phyloP scores from a whole-genome alignment of 768 basidiomycete genomes.

The Suillus variegatus region DNA sequence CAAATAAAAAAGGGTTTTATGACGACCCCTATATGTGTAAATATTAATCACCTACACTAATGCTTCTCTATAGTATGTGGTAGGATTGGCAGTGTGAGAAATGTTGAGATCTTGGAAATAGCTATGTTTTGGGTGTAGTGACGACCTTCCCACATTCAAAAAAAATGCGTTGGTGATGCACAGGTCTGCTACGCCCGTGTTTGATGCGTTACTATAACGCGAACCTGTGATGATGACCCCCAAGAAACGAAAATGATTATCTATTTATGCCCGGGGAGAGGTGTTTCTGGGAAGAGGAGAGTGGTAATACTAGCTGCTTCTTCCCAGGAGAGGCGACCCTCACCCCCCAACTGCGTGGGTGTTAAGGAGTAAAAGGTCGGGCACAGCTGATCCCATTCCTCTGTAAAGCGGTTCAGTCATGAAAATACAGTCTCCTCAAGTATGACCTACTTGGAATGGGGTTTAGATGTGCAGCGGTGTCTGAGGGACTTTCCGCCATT shows the following conservation, averaged over 20 bases:
- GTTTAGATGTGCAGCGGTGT: not conserved
- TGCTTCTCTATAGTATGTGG: not conserved
- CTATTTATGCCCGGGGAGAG: not conserved
- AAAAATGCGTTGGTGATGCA: too few relatives aligned
- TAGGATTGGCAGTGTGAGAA: not conserved
- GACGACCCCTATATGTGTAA: not conserved
- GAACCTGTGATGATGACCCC: too few relatives aligned
- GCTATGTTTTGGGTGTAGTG: too few relatives aligned
- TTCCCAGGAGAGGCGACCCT: slow-evolving; percentile 17
- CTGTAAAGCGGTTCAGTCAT: slow-evolving; percentile 10
- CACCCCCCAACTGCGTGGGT: slow-evolving; percentile 19
- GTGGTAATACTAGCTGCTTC: slow-evolving; percentile 24
- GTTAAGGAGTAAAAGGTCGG: slow-evolving; percentile 22
- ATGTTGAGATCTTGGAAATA: not conserved
- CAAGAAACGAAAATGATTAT: not conserved
- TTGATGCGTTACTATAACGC: too few relatives aligned
- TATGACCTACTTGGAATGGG: not conserved
- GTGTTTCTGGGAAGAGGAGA: slow-evolving; percentile 12
- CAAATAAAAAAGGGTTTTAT: not conserved
- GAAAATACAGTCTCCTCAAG: not conserved
- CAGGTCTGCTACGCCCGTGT: too few relatives aligned
- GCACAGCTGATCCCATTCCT: slow-evolving; percentile 27
- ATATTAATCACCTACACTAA: not conserved
- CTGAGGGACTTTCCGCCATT: slow-evolving; percentile 26
- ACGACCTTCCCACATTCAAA: too few relatives aligned